Evolutionary conservation across 305 asterid genomes (phyloP).

Genomic region (Fraxinus ornus): DNA sequence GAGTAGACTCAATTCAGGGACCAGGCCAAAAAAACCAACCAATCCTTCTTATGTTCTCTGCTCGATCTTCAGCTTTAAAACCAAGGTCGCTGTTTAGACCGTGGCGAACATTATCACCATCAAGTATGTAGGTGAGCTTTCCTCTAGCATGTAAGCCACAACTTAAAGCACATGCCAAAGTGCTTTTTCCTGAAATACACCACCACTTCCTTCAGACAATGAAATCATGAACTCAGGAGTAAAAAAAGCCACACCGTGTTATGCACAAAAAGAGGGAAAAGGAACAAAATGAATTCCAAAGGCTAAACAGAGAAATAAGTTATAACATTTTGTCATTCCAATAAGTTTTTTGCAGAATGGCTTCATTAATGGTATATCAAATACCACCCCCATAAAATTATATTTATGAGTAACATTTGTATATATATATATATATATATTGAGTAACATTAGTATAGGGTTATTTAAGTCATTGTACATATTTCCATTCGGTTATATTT

Average conservation of each 20-base stretch:
- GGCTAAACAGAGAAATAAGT: background rate
- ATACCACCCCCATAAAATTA: background rate
- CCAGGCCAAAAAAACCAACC: conserved; percentile 48
- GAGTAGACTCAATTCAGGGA: background rate
- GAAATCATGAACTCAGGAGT: conserved; percentile 24
- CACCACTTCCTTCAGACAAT: background rate
- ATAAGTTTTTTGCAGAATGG: background rate
- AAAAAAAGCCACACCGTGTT: background rate
- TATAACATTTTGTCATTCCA: background rate
- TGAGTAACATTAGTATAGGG: no score
- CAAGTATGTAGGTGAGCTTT: conserved; percentile 82
- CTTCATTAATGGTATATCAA: background rate
- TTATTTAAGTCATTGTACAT: no score
- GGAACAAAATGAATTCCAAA: background rate
- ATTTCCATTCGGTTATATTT: no score
- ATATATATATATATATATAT: no score
- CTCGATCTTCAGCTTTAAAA: conserved; percentile 89
- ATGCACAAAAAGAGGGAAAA: background rate
- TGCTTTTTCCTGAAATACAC: conserved; percentile 81
- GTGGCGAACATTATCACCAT: conserved; percentile 98
- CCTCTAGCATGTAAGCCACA: conserved; percentile 82
- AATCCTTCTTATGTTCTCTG: conserved; percentile 90
- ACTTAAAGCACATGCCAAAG: conserved; percentile 88
- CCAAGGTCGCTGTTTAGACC: conserved; percentile 86
- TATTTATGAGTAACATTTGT: no score